A percentile compares a stretch with the other conserved stretches of the same genome.
phyloP scores from a whole-genome alignment of 1,284 basidiomycete species.

The Leccinum laetum region DNA sequence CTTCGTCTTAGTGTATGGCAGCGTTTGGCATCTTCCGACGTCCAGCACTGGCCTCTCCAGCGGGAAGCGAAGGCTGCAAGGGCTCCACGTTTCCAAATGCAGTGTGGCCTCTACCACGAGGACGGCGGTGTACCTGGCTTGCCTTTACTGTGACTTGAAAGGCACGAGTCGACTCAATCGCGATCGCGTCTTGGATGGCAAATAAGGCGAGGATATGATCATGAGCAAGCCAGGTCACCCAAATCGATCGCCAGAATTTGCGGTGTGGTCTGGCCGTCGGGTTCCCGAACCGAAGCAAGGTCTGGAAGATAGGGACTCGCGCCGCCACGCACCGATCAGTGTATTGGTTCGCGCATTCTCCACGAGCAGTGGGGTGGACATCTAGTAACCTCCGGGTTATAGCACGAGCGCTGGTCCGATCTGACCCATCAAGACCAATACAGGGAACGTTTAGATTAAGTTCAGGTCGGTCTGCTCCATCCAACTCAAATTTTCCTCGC shows the following conservation, averaged over 20 bases:
- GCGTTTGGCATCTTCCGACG: neutral
- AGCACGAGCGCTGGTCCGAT: neutral
- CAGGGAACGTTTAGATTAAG: slow-evolving; percentile 6
- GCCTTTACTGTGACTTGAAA: too few species aligned
- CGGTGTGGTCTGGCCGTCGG: neutral
- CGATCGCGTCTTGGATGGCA: neutral
- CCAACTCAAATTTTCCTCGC: neutral
- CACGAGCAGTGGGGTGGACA: neutral
- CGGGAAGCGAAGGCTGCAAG: neutral
- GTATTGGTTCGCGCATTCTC: neutral
- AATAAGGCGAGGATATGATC: neutral
- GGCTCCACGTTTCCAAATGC: neutral
- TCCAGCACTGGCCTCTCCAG: neutral
- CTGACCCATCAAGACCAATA: neutral
- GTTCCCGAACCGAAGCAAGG: neutral
- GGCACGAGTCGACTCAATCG: neutral
- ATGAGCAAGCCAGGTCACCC: neutral
- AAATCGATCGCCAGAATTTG: neutral
- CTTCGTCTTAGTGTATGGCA: neutral
- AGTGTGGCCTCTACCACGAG: neutral
- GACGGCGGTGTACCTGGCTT: too few species aligned
- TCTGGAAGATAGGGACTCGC: neutral
- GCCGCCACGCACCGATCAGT: neutral
- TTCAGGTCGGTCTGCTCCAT: slow-evolving; percentile 1
- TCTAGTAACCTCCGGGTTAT: neutral